Conservation (phyloP, 2,329 filamentous ascomycete species). For the Diplodia sapinea region DNA sequence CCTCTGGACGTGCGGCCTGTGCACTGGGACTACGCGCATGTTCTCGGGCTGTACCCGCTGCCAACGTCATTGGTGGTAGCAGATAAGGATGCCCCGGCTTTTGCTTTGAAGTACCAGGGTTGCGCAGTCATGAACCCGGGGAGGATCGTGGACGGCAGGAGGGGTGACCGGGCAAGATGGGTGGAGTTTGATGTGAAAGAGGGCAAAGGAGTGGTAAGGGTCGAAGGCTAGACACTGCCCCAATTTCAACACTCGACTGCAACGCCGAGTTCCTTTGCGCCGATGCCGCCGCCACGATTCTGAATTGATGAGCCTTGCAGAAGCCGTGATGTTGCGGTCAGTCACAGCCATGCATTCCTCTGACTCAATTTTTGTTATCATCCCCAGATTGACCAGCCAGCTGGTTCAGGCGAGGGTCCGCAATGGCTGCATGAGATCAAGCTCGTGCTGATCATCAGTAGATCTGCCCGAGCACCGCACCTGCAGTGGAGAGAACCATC, state of each 20-base stretch:
- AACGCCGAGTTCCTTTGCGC: not conserved
- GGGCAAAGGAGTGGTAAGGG: constrained; percentile 39
- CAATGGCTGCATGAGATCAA: constrained; percentile 8
- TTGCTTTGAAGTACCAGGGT: constrained; percentile 89
- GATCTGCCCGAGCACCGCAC: constrained; percentile 11
- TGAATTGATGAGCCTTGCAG: not conserved
- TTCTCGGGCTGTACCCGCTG: constrained; percentile 83
- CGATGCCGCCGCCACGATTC: not conserved
- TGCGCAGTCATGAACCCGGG: constrained; percentile 97
- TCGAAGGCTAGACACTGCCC: constrained; percentile 30
- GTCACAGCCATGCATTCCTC: not conserved
- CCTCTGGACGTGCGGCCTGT: constrained; percentile 78
- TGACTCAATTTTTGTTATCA: constrained; percentile 5
- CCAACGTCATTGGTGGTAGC: constrained; percentile 83
- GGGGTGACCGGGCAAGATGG: constrained; percentile 74
- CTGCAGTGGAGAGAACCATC: not conserved
- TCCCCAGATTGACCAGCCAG: not conserved
- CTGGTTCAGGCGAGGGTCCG: not conserved
- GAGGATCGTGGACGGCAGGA: constrained; percentile 63
- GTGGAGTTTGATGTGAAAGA: constrained; percentile 72
- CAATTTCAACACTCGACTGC: no score
- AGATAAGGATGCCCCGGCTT: constrained; percentile 80
- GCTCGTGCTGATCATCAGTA: constrained; percentile 8
- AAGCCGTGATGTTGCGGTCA: not conserved
- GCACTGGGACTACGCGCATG: constrained; percentile 83